These are phyloP conservation scores for Yarrowia sp. DNA, from an alignment of 805 yeast species.

Conservation along the genomic window DNA sequence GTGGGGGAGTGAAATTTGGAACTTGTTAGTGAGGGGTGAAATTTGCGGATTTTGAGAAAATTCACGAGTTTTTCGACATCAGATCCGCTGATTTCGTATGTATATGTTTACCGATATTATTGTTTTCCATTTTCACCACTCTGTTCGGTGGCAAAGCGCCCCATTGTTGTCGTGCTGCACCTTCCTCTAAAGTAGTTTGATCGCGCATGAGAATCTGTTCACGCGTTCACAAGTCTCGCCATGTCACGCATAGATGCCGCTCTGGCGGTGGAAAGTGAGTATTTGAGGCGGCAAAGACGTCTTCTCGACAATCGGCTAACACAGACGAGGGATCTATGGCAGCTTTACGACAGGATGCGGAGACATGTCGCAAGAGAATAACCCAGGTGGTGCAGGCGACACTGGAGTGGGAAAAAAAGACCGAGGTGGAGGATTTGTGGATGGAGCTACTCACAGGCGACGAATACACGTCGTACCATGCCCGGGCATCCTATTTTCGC, in stretches of 20 bases:
- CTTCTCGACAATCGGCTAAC: not conserved
- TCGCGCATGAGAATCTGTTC: conserved; percentile 26
- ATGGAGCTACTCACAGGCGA: conserved; percentile 27
- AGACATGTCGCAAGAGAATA: conserved; percentile 18
- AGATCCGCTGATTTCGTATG: too few species aligned
- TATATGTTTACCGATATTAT: too few species aligned
- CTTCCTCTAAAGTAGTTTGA: conserved; percentile 14
- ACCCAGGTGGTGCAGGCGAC: conserved; percentile 6
- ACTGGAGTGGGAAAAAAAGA: conserved; percentile 11
- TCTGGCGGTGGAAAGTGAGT: conserved; percentile 35
- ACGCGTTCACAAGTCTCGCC: conserved; percentile 24
- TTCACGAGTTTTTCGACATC: too few species aligned
- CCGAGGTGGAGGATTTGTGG: conserved; percentile 30
- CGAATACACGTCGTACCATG: conserved; percentile 1
- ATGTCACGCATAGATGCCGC: conserved; percentile 37
- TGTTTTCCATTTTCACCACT: too few species aligned
- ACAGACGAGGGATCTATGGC: conserved; percentile 25
- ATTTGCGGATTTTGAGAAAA: too few species aligned
- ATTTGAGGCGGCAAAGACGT: not conserved
- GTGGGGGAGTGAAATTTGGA: not conserved
- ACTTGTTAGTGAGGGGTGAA: not conserved
- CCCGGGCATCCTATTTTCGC: not conserved
- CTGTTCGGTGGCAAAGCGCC: not conserved
- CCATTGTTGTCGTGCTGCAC: not conserved
- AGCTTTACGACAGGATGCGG: conserved; percentile 3